phyloP scores from a whole-genome alignment of 192 early-diverging fungal species.

The Podila epigama region DNA sequence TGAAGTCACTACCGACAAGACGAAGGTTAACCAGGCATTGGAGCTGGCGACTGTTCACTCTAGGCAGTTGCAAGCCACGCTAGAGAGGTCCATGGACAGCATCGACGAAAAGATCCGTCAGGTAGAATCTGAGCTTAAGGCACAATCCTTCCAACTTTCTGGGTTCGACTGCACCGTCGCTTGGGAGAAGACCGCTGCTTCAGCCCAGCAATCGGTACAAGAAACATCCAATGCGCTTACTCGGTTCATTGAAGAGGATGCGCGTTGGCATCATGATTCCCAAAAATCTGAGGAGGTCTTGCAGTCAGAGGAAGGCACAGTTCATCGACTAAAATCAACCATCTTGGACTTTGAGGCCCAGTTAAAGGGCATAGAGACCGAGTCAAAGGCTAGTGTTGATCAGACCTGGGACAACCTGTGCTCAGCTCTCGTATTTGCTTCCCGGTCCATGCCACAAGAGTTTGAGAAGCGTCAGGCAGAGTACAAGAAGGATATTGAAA shows the following conservation, averaged over 20 bases:
- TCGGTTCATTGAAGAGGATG: conserved; percentile 2
- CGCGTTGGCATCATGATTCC: conserved; percentile 12
- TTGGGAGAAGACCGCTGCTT: conserved; percentile 24
- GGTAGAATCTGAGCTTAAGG: conserved; percentile 11
- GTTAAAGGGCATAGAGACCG: conserved; percentile 12
- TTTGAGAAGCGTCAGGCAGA: conserved; percentile 10
- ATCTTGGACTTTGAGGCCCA: conserved; percentile 15
- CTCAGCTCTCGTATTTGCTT: conserved; percentile 19
- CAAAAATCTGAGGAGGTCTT: background rate
- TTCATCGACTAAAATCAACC: conserved; percentile 6
- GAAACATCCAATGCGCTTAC: conserved; percentile 1
- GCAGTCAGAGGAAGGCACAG: background rate
- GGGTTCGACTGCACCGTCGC: conserved; percentile 16
- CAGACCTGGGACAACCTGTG: conserved; percentile 16
- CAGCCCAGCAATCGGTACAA: conserved; percentile 12
- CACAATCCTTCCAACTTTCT: conserved; percentile 6
- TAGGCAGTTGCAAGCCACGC: conserved; percentile 4
- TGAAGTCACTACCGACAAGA: conserved; percentile 5
- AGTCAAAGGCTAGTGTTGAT: conserved; percentile 17
- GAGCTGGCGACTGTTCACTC: conserved; percentile 19
- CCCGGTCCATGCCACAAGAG: conserved; percentile 2
- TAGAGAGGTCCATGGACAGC: conserved; percentile 16
- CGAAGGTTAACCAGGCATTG: background rate
- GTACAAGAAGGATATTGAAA: background rate
- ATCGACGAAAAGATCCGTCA: conserved; percentile 14